phyloP scores from a whole-genome alignment of 2,329 filamentous ascomycete species.

The Pseudogymnoascus sp. region DNA sequence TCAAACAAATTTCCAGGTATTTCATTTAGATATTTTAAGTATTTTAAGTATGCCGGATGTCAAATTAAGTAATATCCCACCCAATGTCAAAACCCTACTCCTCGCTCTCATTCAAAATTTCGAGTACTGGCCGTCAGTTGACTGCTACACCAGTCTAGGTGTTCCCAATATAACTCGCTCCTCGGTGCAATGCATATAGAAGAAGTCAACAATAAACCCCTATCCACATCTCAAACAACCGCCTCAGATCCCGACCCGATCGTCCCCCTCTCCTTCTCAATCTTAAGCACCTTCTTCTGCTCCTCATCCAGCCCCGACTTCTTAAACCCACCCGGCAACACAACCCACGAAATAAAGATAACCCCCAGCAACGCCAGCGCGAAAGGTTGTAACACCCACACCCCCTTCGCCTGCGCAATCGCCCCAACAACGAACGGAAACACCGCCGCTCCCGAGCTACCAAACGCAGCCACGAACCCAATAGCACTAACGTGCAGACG shows the following conservation, averaged over 20 bases:
- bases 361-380: slow-evolving; percentile 43
- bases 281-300: not conserved
- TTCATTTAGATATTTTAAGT: not conserved
- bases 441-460: slow-evolving; percentile 64
- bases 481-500: slow-evolving; percentile 74
- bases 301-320: slow-evolving; percentile 14
- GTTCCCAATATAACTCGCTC: not conserved
- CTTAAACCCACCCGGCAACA: slow-evolving; percentile 28
- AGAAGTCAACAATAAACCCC: not conserved
- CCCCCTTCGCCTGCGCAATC: slow-evolving; percentile 54
- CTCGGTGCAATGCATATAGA: not conserved
- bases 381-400: slow-evolving; percentile 52
- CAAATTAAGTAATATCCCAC: not conserved
- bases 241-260: not conserved
- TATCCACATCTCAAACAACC: not conserved
- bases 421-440: slow-evolving; percentile 63
- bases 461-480: slow-evolving; percentile 73
- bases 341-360: slow-evolving; percentile 42
- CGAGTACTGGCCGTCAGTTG: not conserved
- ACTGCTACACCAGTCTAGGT: not conserved
- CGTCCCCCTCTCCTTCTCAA: slow-evolving; percentile 3
- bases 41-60: not conserved
- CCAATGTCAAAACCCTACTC: not conserved
- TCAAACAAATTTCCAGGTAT: not conserved
- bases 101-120: not conserved